Evolutionary conservation across 2,329 filamentous ascomycete genomes (phyloP), one percentile per base, ranked within the genome.

Genomic region (Leptographium galeiforme): DNA sequence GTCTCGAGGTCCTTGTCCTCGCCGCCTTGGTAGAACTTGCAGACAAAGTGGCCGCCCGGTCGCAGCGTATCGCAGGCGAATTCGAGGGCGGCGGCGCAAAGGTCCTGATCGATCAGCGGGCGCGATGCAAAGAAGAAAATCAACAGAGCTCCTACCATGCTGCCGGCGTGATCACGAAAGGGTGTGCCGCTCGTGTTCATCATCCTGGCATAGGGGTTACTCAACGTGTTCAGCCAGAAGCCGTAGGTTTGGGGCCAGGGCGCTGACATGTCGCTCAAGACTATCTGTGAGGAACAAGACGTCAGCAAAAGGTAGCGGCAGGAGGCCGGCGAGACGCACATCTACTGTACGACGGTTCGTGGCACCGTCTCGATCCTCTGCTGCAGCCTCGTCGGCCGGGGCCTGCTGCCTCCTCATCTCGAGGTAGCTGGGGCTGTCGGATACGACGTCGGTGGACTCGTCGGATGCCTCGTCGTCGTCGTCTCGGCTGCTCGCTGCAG

Each of bases 241-340:
- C 84, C 85, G 64, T 77, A 76, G 52, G 79, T 86, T 73, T 87
- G 86, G 63, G 82, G 76, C 89, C 89, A 96, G 85, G 93, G 90
- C 77, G 78, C 91, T 81, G 84, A 98, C 93, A 98, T 98, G 79
- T 98, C 93, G 81, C 89, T 95, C 66, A 98, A 74, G 66, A 98
- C 88, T 65, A 98, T 81, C 77, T 81, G 19, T 3, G 13, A 44
- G 34, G n/a, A n/a, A n/a, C n/a, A 47, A n/a, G 36, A 11, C 12
- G 16, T 13, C 13, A 11, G 18, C 46, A 32, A 12, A 12, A 32
- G 8, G 39, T 34, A 38, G 6, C 33, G n/a, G 30, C 33, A 25
- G 32, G 40, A 34, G 6, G 33, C 18, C 4, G 34, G 34, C 10
- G 16, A 50, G 14, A 14, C 74, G 63, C 63, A 79, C 77, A 73